A percentile compares a stretch with the other conserved stretches of the same genome.
Evolutionary conservation across 23 red algal genomes (phyloP).

Genomic region (Pyropia haitanensis): DNA sequence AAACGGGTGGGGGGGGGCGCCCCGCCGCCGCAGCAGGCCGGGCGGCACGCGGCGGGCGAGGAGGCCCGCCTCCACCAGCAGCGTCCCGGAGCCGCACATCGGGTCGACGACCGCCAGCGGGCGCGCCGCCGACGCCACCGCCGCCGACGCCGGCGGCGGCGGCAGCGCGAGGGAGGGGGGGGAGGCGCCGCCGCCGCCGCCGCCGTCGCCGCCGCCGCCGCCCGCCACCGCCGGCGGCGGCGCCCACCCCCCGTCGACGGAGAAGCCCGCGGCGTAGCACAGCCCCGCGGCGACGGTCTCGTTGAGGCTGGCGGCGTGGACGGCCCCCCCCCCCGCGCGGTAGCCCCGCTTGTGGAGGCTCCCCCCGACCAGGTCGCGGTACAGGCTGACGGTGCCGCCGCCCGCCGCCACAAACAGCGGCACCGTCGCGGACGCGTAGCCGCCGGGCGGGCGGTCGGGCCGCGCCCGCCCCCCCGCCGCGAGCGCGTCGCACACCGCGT

Average conservation of each 20-base stretch:
- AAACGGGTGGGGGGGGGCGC: neutral
- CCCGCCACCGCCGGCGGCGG: neutral
- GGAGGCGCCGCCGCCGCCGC: neutral
- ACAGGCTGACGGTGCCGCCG: neutral
- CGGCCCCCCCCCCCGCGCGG: neutral
- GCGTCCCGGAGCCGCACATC: slow-evolving; percentile 54
- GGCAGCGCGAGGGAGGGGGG: too few species aligned
- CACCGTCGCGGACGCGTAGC: slow-evolving; percentile 7
- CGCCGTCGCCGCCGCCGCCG: too few species aligned
- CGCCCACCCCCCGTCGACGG: neutral
- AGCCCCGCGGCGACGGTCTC: slow-evolving; percentile 45
- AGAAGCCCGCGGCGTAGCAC: slow-evolving; percentile 9
- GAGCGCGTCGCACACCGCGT: slow-evolving; percentile 32
- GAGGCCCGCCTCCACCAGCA: slow-evolving; percentile 28
- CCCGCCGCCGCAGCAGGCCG: slow-evolving; percentile 10
- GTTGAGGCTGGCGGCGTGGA: slow-evolving; percentile 19
- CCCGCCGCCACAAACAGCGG: slow-evolving; percentile 20
- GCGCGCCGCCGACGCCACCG: too few species aligned
- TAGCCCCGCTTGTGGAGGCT: slow-evolving; percentile 54
- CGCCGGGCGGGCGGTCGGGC: neutral
- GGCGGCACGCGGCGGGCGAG: slow-evolving; percentile 8
- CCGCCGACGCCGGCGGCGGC: neutral
- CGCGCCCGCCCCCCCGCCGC: neutral
- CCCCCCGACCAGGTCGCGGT: slow-evolving; percentile 44
- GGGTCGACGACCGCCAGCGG: slow-evolving; percentile 37